Evolutionary conservation across 2,329 filamentous ascomycete genomes (phyloP).

Genomic region (Ceratocystis cacaofunesta): DNA sequence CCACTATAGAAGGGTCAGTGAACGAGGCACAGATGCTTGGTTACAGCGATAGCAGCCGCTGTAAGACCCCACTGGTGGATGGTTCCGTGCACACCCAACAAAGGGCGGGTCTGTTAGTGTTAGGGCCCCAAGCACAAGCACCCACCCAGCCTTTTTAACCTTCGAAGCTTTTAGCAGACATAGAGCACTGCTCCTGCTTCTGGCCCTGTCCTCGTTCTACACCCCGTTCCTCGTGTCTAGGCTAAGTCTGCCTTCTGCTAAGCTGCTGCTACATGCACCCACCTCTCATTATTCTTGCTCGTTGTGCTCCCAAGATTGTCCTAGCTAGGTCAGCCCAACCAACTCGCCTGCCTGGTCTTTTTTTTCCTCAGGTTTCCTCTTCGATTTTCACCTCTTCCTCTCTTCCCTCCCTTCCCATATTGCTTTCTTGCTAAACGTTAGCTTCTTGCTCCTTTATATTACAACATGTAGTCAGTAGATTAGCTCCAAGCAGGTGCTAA

Average conservation of each 20-base stretch:
- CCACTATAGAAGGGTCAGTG: too few relatives aligned
- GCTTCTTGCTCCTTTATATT: constrained; percentile 5
- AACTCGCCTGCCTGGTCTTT: not conserved
- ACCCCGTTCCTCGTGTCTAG: too few relatives aligned
- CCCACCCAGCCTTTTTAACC: not conserved
- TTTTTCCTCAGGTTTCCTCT: constrained; percentile 7
- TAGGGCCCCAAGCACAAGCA: not conserved
- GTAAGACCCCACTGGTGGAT: not conserved
- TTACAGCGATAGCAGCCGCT: not conserved
- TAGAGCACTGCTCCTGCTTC: too few relatives aligned
- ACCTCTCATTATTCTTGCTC: too few relatives aligned
- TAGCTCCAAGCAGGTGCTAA: constrained; percentile 1
- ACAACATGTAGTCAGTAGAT: not conserved
- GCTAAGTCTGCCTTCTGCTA: too few relatives aligned
- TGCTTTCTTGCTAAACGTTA: not conserved
- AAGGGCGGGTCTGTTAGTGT: not conserved
- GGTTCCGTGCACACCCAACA: not conserved
- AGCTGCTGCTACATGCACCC: too few relatives aligned
- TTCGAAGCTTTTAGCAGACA: too few relatives aligned
- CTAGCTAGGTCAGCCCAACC: too few relatives aligned
- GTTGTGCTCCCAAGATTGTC: too few relatives aligned
- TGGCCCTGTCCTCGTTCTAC: too few relatives aligned
- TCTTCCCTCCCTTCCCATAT: not conserved
- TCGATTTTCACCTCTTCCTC: not conserved
- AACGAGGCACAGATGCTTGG: not conserved